Base-by-base conservation (phyloP, 176 grass and related monocot genomes). In the Phragmites australis region DNA sequence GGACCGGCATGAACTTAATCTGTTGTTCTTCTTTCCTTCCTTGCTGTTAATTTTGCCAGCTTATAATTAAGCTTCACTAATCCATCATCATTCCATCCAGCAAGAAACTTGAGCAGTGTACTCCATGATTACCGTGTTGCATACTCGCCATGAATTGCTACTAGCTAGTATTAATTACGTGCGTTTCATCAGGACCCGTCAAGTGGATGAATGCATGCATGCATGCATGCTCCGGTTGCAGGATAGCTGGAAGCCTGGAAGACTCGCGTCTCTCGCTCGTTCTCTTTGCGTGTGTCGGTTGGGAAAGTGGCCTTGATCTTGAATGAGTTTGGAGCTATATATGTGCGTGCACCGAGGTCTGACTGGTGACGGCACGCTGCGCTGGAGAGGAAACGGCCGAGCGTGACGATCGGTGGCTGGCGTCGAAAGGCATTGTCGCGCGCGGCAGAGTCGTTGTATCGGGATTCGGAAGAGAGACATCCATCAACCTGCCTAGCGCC, bases 301-400 rank as follows among this genome's bases (percentile, higher is more conserved):
- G 70, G 56, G 37, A 14, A 54, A 27, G 55, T 64, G 56, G 18
- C 30, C 41, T 40, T 68, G 42, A 18, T 21, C 72, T 46, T 77
- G 53, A 70, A 77, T 45, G 37, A 11, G 44, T 52, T 77, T 82
- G 65, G 65, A 70, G 72, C 54, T 21, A 82, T 15, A 23, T 30
- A 74, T n/a, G 7, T 53, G 27, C 60, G 6, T 42, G 37, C 6
- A 17, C 37, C 37, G 5, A 23, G 16, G 59, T 56, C 60, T 81
- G 77, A 56, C 69, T 10, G 40, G 14, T 23, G 21, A 39, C 31
- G 49, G 17, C 34, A 46, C 39, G 51, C 18, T 18, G 51, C 8
- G 31, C 18, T 68, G 17, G 23, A 42, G 61, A 41, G 26, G 50
- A 65, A 51, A 81, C 77, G 16, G 78, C 70, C 64, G 15, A 54